Evolutionary conservation across 306 rosid species (phyloP).

Genomic region (Quillaja saponaria): DNA sequence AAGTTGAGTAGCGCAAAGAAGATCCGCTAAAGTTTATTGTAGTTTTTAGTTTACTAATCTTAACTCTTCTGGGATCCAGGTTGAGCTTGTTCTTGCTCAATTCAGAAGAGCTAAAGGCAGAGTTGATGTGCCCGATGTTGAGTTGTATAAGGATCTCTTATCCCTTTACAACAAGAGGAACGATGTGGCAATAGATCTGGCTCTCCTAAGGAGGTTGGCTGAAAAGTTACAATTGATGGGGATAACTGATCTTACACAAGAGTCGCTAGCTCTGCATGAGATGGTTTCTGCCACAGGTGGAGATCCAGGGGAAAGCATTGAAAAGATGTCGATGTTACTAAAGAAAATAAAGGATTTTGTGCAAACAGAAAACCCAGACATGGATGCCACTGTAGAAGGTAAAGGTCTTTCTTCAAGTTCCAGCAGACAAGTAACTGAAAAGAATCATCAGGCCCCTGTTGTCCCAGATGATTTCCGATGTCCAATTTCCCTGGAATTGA

Average conservation of each 20-base stretch:
- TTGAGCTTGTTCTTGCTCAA: slow-evolving; percentile 92
- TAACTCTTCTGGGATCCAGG: slow-evolving; percentile 43
- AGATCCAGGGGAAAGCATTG: slow-evolving; percentile 86
- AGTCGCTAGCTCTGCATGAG: slow-evolving; percentile 91
- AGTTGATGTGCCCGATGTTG: slow-evolving; percentile 65
- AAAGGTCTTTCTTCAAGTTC: slow-evolving; percentile 47
- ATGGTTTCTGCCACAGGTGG: slow-evolving; percentile 75
- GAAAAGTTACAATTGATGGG: slow-evolving; percentile 80
- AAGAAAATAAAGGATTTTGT: slow-evolving; percentile 81
- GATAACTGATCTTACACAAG: slow-evolving; percentile 77
- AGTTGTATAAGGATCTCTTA: slow-evolving; percentile 67
- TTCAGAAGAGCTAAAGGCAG: slow-evolving; percentile 92
- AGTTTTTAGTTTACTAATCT: slow-evolving; percentile 18
- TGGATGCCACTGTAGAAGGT: slow-evolving; percentile 47
- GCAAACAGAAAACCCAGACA: slow-evolving; percentile 69
- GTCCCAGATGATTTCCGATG: slow-evolving; percentile 94
- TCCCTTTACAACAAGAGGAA: slow-evolving; percentile 53
- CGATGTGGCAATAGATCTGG: slow-evolving; percentile 58
- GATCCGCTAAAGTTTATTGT: too few relatives aligned
- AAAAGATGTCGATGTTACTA: slow-evolving; percentile 79
- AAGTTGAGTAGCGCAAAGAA: too few relatives aligned
- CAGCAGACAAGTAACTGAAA: slow-evolving; percentile 52
- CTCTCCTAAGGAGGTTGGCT: slow-evolving; percentile 60
- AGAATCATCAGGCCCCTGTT: slow-evolving; percentile 49
- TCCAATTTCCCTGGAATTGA: slow-evolving; percentile 93